These are phyloP conservation scores for Linnemannia exigua DNA, from an alignment of 192 early-diverging fungal species.

Conservation along the genomic window DNA sequence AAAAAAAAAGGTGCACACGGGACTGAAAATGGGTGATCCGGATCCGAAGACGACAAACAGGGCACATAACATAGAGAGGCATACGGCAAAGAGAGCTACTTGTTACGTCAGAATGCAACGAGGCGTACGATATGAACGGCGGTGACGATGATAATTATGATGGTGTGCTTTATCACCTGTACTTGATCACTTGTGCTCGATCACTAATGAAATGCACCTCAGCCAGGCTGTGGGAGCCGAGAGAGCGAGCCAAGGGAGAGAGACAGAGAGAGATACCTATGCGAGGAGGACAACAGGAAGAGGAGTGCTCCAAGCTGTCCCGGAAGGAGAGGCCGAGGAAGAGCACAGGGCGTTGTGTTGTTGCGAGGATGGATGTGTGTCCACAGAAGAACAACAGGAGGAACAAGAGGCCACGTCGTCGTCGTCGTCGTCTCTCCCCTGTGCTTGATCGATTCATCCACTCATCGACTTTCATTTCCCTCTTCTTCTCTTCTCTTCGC, in stretches of 20 bases:
- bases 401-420: not conserved
- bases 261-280: too few species aligned
- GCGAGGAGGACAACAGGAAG: too few species aligned
- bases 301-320: not conserved
- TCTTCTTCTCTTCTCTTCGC: not conserved
- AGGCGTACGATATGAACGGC: not conserved
- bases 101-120: not conserved
- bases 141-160: not conserved
- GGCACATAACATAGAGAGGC: too few species aligned
- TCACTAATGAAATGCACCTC: not conserved
- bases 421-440: not conserved
- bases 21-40: not conserved
- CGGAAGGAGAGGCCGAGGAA: not conserved
- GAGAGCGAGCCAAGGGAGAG: too few species aligned
- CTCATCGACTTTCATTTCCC: not conserved
- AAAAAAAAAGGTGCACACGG: not conserved
- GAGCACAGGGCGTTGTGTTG: too few species aligned
- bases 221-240: not conserved
- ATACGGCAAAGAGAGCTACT: not conserved
- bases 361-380: too few species aligned
- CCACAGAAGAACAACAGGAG: not conserved
- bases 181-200: not conserved
- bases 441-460: not conserved
- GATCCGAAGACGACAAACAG: too few species aligned
- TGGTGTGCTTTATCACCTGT: not conserved